Percentiles rank a stretch among this genome's conserved stretches.
Evolutionary conservation across 2,329 filamentous ascomycete genomes (phyloP).

Genomic region (Tricladium varicosporioides): DNA sequence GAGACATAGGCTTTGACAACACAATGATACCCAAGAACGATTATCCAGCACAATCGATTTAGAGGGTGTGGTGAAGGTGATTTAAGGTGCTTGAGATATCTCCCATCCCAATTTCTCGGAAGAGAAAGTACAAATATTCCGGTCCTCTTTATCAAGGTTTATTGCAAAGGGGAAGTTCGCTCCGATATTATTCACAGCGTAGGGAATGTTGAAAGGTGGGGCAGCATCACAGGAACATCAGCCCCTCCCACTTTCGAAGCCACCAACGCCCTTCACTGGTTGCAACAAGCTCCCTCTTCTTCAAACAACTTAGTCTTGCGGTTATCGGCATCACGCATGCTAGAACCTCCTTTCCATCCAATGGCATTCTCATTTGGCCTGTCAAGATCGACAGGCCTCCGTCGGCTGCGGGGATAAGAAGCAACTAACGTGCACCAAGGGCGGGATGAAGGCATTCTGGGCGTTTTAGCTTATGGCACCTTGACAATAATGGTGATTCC

Average conservation of each 20-base stretch:
- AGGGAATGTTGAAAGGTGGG: not conserved
- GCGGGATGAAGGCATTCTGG: not conserved
- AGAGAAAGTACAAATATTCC: too few species aligned
- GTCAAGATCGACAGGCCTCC: not conserved
- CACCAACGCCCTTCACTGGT: not conserved
- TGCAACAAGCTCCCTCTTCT: not conserved
- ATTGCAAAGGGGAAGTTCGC: not conserved
- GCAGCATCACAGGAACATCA: not conserved
- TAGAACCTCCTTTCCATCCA: not conserved
- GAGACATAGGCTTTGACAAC: constrained; percentile 62
- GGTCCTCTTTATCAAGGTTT: too few species aligned
- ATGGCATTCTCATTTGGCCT: not conserved
- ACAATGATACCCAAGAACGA: constrained; percentile 24
- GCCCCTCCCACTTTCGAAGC: not conserved
- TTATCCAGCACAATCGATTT: not conserved
- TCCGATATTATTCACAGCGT: too few species aligned
- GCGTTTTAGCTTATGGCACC: not conserved
- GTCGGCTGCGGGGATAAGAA: constrained; percentile 8
- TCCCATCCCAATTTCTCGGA: not conserved
- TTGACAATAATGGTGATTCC: not conserved
- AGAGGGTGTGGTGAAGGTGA: not conserved
- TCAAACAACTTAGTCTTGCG: constrained; percentile 5
- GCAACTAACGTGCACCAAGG: not conserved
- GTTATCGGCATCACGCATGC: constrained; percentile 23
- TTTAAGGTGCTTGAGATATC: not conserved